These are phyloP conservation scores for Solanum etuberosum DNA, from an alignment of 257 asterid genomes.

Conservation along the genomic window DNA sequence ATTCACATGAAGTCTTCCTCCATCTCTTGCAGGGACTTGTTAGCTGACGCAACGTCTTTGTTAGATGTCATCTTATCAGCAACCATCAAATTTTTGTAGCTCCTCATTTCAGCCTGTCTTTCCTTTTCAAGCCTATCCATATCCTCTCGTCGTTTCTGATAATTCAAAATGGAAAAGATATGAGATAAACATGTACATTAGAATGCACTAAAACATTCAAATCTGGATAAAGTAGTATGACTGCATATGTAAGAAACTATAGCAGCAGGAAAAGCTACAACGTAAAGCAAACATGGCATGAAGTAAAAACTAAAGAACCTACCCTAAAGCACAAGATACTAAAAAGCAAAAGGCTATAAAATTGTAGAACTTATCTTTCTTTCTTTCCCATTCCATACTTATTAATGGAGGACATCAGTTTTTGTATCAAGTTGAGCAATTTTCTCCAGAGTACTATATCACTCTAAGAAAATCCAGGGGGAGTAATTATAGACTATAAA, in stretches of 20 bases:
- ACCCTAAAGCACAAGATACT: not conserved
- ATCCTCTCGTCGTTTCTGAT: slow-evolving; percentile 83
- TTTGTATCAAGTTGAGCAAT: not conserved
- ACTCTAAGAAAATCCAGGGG: not conserved
- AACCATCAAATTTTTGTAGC: slow-evolving; percentile 96
- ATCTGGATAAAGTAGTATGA: not conserved
- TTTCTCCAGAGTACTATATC: not conserved
- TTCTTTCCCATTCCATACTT: not conserved
- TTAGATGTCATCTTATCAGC: slow-evolving; percentile 96
- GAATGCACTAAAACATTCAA: not conserved
- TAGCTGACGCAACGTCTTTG: slow-evolving; percentile 75
- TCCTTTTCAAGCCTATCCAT: slow-evolving; percentile 79
- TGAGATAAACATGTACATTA: not conserved
- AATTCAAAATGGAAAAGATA: not conserved
- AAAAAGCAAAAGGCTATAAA: not conserved
- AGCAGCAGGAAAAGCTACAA: not conserved
- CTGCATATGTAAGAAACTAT: not conserved
- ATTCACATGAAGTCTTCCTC: slow-evolving; percentile 95
- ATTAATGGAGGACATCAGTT: not conserved
- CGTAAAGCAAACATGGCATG: not conserved
- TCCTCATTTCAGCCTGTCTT: slow-evolving; percentile 74
- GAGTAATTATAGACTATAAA: not conserved
- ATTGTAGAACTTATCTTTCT: not conserved
- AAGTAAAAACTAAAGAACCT: not conserved
- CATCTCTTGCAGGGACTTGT: slow-evolving; percentile 84